Percentiles rank a stretch among this genome's conserved stretches.
phyloP scores from a whole-genome alignment of 2,329 filamentous ascomycete genomes.

The Alternaria brassicae region DNA sequence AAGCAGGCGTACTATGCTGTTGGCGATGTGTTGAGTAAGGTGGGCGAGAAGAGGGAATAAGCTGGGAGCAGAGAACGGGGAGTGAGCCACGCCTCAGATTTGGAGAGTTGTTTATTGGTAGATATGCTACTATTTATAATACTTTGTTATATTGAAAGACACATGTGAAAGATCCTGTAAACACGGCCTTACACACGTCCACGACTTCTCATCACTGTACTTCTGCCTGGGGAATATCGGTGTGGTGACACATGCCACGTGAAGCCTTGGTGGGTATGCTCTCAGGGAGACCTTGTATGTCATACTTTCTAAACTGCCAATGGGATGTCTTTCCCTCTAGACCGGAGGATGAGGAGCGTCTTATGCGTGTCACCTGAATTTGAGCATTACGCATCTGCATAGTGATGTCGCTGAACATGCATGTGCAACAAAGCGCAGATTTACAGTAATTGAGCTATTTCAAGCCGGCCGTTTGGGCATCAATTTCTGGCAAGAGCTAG shows the following conservation, averaged over 20 bases:
- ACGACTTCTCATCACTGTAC: neutral
- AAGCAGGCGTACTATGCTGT: constrained; percentile 50
- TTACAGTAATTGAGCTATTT: neutral
- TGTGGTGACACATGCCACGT: neutral
- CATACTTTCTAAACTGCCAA: neutral
- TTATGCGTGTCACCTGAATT: neutral
- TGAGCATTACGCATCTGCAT: neutral
- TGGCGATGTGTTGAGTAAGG: constrained; percentile 32
- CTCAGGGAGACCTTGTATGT: neutral
- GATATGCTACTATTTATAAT: neutral
- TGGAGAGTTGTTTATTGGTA: neutral
- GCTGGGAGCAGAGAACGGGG: neutral
- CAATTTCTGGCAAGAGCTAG: neutral
- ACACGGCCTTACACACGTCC: too few relatives aligned
- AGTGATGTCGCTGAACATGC: neutral
- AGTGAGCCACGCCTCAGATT: neutral
- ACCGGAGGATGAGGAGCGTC: neutral
- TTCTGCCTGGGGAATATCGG: neutral
- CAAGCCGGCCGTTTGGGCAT: neutral
- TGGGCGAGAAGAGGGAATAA: constrained; percentile 2
- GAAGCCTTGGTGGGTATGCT: neutral
- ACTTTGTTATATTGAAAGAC: neutral
- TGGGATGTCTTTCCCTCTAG: neutral
- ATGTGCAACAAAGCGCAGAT: neutral
- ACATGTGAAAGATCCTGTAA: too few relatives aligned